These are phyloP conservation scores for Pyrenopolyporus hunteri DNA, from an alignment of 495 filamentous ascomycete species.

Conservation along the genomic window DNA sequence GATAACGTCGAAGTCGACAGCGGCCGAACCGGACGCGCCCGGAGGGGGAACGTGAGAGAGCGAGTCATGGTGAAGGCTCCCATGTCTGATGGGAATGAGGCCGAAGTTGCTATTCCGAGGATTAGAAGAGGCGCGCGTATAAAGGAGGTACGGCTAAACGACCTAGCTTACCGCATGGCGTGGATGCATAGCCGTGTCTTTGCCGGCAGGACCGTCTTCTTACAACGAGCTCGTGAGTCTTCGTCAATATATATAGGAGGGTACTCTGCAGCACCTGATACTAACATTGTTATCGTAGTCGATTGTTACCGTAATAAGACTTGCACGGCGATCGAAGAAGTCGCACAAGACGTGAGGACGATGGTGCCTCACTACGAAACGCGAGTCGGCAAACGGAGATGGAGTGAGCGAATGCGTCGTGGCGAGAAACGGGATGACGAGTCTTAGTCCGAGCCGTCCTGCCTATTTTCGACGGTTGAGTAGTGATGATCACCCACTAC, in stretches of 20 bases:
- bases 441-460: slow-evolving; percentile 4
- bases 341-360: slow-evolving; percentile 71
- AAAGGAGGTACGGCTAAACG: slow-evolving; percentile 87
- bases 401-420: slow-evolving; percentile 67
- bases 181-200: slow-evolving; percentile 94
- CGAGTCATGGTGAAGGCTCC: slow-evolving; percentile 70
- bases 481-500: slow-evolving; percentile 10
- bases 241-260: neutral
- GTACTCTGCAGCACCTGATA: neutral
- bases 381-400: slow-evolving; percentile 82
- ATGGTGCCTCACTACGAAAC: slow-evolving; percentile 89
- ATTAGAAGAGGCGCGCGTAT: slow-evolving; percentile 67
- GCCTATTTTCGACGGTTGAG: neutral
- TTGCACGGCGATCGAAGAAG: slow-evolving; percentile 74
- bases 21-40: slow-evolving; percentile 44
- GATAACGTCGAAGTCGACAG: slow-evolving; percentile 57
- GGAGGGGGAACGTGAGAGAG: slow-evolving; percentile 45
- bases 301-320: slow-evolving; percentile 96
- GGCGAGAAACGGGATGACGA: slow-evolving; percentile 50
- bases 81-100: slow-evolving; percentile 67
- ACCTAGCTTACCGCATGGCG: slow-evolving; percentile 91
- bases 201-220: slow-evolving; percentile 79
- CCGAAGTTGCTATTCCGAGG: slow-evolving; percentile 71
- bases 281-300: slow-evolving; percentile 61
- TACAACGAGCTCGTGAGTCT: slow-evolving; percentile 89